Conservation (phyloP, 2,329 filamentous ascomycete genomes). For the Fusarium lateritium region DNA sequence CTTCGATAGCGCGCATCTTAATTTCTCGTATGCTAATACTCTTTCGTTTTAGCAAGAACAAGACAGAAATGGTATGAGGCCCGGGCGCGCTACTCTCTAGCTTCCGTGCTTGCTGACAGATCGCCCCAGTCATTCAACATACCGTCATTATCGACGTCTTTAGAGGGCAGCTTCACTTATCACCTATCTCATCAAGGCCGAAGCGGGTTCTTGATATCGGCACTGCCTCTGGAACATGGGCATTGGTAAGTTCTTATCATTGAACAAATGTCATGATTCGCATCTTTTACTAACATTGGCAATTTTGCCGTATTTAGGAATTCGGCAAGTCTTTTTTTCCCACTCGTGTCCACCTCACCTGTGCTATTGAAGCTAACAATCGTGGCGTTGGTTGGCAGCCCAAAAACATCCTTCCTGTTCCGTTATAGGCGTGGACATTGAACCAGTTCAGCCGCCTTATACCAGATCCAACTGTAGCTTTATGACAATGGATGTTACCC, state of each 20-base stretch:
- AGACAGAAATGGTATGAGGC: slow-evolving; percentile 44
- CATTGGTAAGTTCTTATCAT: slow-evolving; percentile 27
- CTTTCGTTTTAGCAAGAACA: slow-evolving; percentile 39
- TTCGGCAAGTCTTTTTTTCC: slow-evolving; percentile 29
- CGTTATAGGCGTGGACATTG: slow-evolving; percentile 43
- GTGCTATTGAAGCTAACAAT: slow-evolving; percentile 14
- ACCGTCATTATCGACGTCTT: slow-evolving; percentile 42
- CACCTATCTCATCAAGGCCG: slow-evolving; percentile 35
- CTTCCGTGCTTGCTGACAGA: slow-evolving; percentile 23
- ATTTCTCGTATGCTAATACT: slow-evolving; percentile 16
- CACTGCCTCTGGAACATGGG: slow-evolving; percentile 42
- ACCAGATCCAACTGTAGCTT: slow-evolving; percentile 41
- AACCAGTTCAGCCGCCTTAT: slow-evolving; percentile 35
- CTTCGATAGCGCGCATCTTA: slow-evolving; percentile 1
- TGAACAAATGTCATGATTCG: background rate
- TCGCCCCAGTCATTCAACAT: slow-evolving; percentile 43
- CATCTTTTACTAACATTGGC: slow-evolving; percentile 9
- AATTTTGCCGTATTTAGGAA: slow-evolving; percentile 28
- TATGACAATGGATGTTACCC: slow-evolving; percentile 34
- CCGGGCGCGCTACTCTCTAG: slow-evolving; percentile 1
- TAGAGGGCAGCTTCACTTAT: slow-evolving; percentile 40
- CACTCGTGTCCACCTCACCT: background rate
- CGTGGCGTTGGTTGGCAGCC: slow-evolving; percentile 18
- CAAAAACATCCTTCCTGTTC: slow-evolving; percentile 41
- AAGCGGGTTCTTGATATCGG: slow-evolving; percentile 42